phyloP scores from a whole-genome alignment of 2,329 filamentous ascomycete species.

The Aureobasidium lini region DNA sequence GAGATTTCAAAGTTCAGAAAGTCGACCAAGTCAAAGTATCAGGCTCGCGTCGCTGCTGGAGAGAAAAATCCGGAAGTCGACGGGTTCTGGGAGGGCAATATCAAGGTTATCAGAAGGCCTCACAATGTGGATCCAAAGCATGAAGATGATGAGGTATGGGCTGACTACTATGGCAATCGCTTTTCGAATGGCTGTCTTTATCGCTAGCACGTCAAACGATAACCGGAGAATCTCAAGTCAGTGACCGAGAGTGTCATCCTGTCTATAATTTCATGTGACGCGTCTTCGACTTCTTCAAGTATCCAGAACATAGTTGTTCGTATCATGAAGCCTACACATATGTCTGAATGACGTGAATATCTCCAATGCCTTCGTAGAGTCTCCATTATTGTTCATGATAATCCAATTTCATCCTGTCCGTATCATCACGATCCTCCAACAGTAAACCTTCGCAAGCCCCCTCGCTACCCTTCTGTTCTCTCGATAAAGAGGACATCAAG shows the following conservation, averaged over 20 bases:
- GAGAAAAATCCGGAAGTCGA: slow-evolving; percentile 37
- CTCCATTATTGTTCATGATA: no score
- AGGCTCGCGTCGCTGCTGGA: slow-evolving; percentile 26
- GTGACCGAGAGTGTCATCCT: neutral
- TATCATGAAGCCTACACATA: no score
- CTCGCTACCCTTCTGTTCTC: no score
- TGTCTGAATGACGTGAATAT: no score
- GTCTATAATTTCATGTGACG: neutral
- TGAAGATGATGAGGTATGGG: slow-evolving; percentile 23
- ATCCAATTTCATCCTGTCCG: no score
- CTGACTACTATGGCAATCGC: slow-evolving; percentile 28
- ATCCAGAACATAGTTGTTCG: no score
- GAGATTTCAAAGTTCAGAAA: slow-evolving; percentile 49
- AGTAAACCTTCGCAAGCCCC: no score
- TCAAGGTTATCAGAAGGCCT: slow-evolving; percentile 47
- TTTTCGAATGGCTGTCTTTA: slow-evolving; percentile 25
- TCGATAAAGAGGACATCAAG: no score
- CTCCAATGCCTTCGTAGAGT: no score
- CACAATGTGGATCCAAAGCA: neutral
- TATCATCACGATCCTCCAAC: no score
- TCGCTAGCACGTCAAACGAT: slow-evolving; percentile 17
- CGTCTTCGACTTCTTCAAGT: no score
- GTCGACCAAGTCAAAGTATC: slow-evolving; percentile 44
- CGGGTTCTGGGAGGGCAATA: slow-evolving; percentile 53
- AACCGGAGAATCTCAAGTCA: neutral